Base-by-base conservation (phyloP, 2,329 filamentous ascomycete genomes). In the Diaporthe sp. region DNA sequence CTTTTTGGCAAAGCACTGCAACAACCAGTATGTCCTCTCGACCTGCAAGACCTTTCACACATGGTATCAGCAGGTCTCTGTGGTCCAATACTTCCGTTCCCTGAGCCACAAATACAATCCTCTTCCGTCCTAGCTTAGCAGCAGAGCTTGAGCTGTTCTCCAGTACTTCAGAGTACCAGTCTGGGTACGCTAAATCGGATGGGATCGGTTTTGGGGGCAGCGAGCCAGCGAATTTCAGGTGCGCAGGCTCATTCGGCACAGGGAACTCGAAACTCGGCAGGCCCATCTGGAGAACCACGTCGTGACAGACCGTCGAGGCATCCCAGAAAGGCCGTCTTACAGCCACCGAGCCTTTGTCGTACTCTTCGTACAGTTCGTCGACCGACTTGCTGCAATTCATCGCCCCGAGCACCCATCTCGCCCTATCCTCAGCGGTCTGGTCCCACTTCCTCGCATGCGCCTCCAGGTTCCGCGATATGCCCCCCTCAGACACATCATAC, bases 41-140 rank as follows among this genome's bases (percentile, higher is more conserved):
- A 59, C 81, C 79, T 6, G 82, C 83, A 9, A 90, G 82, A 0
- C 82, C 88, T 10, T 81, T 69, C 31, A 90, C 81, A 0, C 87
- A 84, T 0, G 88, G 88, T 2, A 87, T 76, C 19, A 89, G 78
- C 3, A 90, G 82, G 39, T 88, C 81, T 10, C 78, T 77, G 74
- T 84, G 85, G 28, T 86, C 79, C 28, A 78, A 77, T 12, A 82
- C 83, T 4, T 87, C 77, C 3, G 88, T 90, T 6, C 88, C 88
- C 77, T 89, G 88, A 1, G 84, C 83, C 8, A 89, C 87, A 28
- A 85, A 82, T 7, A 90, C 80, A 34, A 90, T 77, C 69, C 83
- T 84, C 73, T 85, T 86, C 78, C 79, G 62, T 59, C 77, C 67
- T 19, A 19, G 6, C 44, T 57, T 42, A 0, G 22, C 15, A 15